Evolutionary conservation across 371 early-diverging fungal species (phyloP).

Genomic region (Enteropsectra breve): DNA sequence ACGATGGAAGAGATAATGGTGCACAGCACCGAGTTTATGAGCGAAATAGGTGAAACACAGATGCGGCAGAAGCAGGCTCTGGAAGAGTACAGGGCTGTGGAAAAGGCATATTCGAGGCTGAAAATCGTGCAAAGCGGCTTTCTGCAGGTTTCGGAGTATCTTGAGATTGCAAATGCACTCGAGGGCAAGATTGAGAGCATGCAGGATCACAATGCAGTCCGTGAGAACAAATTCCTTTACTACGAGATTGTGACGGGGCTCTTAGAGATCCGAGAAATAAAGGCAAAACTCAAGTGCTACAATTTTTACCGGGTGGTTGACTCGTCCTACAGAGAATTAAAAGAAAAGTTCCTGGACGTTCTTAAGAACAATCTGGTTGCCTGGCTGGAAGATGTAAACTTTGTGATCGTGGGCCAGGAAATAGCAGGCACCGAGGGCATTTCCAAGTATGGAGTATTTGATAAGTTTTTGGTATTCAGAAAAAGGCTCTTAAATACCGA

Average conservation of each 20-base stretch:
- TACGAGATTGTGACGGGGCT: constrained; percentile 1
- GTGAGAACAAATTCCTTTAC: background rate
- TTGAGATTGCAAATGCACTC: background rate
- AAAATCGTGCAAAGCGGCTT: constrained; percentile 11
- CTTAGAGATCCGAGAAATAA: background rate
- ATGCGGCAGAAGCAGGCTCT: constrained; percentile 6
- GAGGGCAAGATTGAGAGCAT: constrained; percentile 8
- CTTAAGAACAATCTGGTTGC: background rate
- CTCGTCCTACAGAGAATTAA: background rate
- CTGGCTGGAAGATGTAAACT: background rate
- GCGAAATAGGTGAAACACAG: constrained; percentile 5
- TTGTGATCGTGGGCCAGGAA: background rate
- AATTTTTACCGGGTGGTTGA: constrained; percentile 8
- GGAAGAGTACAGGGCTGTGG: constrained; percentile 10
- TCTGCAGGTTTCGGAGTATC: constrained; percentile 3
- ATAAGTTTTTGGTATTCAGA: background rate
- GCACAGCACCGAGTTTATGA: constrained; percentile 4
- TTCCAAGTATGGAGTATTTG: constrained; percentile 2
- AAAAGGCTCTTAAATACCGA: background rate
- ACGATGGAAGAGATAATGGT: constrained; percentile 14
- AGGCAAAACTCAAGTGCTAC: constrained; percentile 1
- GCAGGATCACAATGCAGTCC: constrained; percentile 3
- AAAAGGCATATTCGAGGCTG: background rate
- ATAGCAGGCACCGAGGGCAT: background rate
- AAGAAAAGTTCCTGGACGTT: background rate